Base-by-base conservation (phyloP, 495 filamentous ascomycete genomes). In the Choiromyces venosus region DNA sequence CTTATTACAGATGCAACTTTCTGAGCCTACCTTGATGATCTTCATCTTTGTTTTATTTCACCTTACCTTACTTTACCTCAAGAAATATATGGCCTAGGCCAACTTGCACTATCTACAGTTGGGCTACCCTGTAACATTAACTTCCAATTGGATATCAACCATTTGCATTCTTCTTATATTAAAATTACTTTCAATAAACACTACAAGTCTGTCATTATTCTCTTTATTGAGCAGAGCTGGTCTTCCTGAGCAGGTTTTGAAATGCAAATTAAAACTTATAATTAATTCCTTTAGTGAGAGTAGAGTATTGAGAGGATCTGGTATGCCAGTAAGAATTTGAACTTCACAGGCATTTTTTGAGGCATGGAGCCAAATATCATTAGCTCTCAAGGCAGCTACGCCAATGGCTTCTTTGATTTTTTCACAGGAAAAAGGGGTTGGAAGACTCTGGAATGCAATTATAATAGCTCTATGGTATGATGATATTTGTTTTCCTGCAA, bases 271-370 rank as follows among this genome's bases (percentile, higher is more conserved):
- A 69, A 29, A 16, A 37, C 38, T 69, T 69, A 25, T 38, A 21
- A 44, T 38, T 40, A 38, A 69, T 39, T 69, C 4, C 9, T 29
- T 16, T 37, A 39, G 38, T 38, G 67, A 38, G 42, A 40, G n/a
- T n/a, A n/a, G n/a, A n/a, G n/a, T n/a, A n/a, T n/a, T n/a, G n/a
- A n/a, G n/a, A n/a, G n/a, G n/a, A n/a, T n/a, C n/a, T n/a, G n/a
- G n/a, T n/a, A n/a, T n/a, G n/a, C n/a, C n/a, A n/a, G n/a, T n/a
- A n/a, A n/a, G n/a, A n/a, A n/a, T n/a, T n/a, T n/a, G n/a, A n/a
- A n/a, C n/a, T n/a, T n/a, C n/a, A n/a, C n/a, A n/a, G n/a, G 65
- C 19, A 66, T 66, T 66, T 66, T 36, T 68, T 25, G 42, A 37
- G 2, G 69, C 10, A 71, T 71, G 40, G n/a, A 40, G 18, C 29